A percentile compares a stretch with the other conserved stretches of the same genome.
Evolutionary conservation across 257 asterid species (phyloP).

Genomic region (Fraxinus anomala): DNA sequence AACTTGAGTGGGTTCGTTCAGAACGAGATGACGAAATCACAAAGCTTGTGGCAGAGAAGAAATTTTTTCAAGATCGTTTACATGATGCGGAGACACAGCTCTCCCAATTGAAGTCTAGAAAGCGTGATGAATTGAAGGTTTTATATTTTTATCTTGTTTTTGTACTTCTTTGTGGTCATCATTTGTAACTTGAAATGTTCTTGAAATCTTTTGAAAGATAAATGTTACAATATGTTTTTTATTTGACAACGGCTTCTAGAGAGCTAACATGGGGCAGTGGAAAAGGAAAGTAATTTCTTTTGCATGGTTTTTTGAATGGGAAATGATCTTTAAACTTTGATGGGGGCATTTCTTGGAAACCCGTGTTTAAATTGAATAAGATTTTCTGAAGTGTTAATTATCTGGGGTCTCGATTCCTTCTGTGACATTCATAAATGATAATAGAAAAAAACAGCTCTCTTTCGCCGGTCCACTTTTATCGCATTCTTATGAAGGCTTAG

Average conservation of each 20-base stretch:
- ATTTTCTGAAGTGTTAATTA: not conserved
- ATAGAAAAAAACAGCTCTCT: not conserved
- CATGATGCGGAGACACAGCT: conserved; percentile 90
- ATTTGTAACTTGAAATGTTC: not conserved
- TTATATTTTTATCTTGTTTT: conserved; percentile 20
- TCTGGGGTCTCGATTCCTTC: conserved; percentile 5
- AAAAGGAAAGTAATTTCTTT: not conserved
- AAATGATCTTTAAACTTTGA: not conserved
- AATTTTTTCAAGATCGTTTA: conserved; percentile 73
- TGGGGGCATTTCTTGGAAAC: not conserved
- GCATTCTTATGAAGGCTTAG: conserved; percentile 17
- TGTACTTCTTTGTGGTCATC: conserved; percentile 14
- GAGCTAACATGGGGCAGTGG: not conserved
- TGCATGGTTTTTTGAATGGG: conserved; percentile 11
- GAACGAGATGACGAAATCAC: conserved; percentile 83
- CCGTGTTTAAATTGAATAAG: not conserved
- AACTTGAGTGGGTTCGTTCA: conserved; percentile 98
- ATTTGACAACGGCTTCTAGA: not conserved
- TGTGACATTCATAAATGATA: conserved; percentile 16
- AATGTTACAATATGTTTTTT: not conserved
- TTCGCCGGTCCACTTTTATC: not conserved
- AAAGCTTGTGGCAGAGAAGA: conserved; percentile 81
- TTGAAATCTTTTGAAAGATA: not conserved
- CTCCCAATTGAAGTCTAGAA: conserved; percentile 81
- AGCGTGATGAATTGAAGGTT: conserved; percentile 92